phyloP scores from a whole-genome alignment of 306 rosid species.

The Glycine latifolia region DNA sequence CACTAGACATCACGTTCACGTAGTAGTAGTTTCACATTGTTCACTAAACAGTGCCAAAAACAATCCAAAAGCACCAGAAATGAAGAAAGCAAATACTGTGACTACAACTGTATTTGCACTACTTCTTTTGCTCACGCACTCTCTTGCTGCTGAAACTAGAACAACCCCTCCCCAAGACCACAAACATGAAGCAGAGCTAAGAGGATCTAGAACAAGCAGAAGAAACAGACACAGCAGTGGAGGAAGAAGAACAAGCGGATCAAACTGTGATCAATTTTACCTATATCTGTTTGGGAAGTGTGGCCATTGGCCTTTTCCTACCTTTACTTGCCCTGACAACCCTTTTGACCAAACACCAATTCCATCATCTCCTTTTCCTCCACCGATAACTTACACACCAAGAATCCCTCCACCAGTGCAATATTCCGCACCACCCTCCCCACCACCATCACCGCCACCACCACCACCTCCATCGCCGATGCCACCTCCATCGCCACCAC shows the following conservation, averaged over 20 bases:
- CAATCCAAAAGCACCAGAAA: slow-evolving; percentile 41
- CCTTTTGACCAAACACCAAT: slow-evolving; percentile 68
- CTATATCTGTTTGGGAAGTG: slow-evolving; percentile 65
- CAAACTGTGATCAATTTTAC: slow-evolving; percentile 73
- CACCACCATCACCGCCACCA: not conserved
- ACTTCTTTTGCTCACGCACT: slow-evolving; percentile 54
- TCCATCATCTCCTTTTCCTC: slow-evolving; percentile 39
- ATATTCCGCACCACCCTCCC: not conserved
- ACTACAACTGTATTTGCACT: slow-evolving; percentile 38
- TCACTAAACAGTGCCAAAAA: slow-evolving; percentile 4
- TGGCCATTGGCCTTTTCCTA: slow-evolving; percentile 86
- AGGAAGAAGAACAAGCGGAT: slow-evolving; percentile 41
- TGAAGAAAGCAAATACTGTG: slow-evolving; percentile 55
- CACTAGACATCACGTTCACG: slow-evolving; percentile 51
- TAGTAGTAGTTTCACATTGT: not conserved
- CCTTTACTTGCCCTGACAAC: slow-evolving; percentile 65
- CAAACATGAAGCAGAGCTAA: slow-evolving; percentile 52
- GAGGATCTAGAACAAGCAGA: not conserved
- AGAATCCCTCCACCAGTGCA: slow-evolving; percentile 5
- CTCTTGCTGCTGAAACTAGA: slow-evolving; percentile 40
- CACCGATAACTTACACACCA: slow-evolving; percentile 4
- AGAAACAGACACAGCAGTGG: not conserved
- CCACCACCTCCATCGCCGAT: not conserved
- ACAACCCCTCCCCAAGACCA: not conserved
- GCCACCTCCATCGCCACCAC: slow-evolving; percentile 28